Percentiles rank a stretch among this genome's conserved stretches.
Conservation (phyloP, 495 filamentous ascomycete species). For the Immersiella caudata region DNA sequence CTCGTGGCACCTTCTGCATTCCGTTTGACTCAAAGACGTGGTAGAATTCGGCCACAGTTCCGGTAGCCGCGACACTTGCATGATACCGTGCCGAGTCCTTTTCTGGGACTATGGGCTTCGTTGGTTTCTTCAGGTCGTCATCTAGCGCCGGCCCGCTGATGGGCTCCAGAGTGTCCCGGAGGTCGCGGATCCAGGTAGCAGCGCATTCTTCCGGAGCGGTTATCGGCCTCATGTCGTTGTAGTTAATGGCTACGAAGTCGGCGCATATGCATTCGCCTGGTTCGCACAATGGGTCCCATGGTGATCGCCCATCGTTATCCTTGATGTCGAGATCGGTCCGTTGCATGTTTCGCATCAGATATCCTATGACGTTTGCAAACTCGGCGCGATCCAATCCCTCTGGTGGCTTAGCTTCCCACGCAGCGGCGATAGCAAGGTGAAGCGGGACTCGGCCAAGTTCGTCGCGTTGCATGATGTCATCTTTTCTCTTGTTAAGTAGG, state of each 20-base stretch:
- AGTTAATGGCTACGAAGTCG: no score
- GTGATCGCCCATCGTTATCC: slow-evolving; percentile 9
- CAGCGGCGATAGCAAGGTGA: slow-evolving; percentile 11
- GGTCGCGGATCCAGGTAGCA: slow-evolving; percentile 13
- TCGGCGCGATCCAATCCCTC: slow-evolving; percentile 5
- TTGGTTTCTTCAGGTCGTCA: background rate
- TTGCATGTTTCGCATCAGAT: slow-evolving; percentile 23
- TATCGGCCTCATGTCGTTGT: no score
- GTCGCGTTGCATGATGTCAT: slow-evolving; percentile 16
- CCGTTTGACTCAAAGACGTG: background rate
- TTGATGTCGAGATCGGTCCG: slow-evolving; percentile 16
- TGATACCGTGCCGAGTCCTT: background rate
- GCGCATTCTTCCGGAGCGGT: slow-evolving; percentile 2
- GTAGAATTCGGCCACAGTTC: slow-evolving; percentile 22
- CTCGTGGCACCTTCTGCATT: background rate
- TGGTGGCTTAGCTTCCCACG: background rate
- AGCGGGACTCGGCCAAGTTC: slow-evolving; percentile 20
- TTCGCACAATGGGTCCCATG: slow-evolving; percentile 16
- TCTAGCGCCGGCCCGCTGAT: slow-evolving; percentile 18
- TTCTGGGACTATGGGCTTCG: slow-evolving; percentile 2
- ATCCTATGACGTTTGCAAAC: slow-evolving; percentile 3
- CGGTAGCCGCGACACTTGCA: background rate
- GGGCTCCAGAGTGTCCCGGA: slow-evolving; percentile 19
- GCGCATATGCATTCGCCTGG: background rate
- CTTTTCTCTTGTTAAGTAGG: slow-evolving; percentile 12